Percentiles rank a stretch among this genome's conserved stretches.
phyloP scores from a whole-genome alignment of 805 yeast species.

The Starmerella floricola region DNA sequence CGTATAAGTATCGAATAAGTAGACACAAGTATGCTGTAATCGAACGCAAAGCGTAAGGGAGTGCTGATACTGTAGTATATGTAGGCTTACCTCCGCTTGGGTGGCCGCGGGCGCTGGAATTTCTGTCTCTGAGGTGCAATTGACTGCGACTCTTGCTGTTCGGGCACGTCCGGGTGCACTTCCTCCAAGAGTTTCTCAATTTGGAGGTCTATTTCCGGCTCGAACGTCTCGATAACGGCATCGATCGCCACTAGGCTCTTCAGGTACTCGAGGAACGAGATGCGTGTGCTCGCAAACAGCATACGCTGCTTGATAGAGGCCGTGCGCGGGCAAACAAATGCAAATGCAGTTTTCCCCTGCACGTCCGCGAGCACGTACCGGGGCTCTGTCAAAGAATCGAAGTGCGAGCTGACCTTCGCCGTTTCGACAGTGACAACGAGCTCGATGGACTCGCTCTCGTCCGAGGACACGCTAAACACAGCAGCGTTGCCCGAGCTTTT shows the following conservation, averaged over 20 bases:
- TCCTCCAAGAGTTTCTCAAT: constrained; percentile 2
- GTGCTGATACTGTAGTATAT: too few species aligned
- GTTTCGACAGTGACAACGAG: constrained; percentile 27
- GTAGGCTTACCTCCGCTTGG: constrained; percentile 9
- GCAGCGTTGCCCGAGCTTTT: constrained; percentile 14
- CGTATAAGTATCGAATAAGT: too few species aligned
- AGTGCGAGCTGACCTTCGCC: constrained; percentile 25
- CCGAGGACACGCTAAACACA: constrained; percentile 37
- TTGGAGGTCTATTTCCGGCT: constrained; percentile 15
- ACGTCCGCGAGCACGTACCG: constrained; percentile 37
- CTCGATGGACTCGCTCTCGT: constrained; percentile 39
- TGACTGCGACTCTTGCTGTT: not conserved
- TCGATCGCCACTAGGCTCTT: constrained; percentile 10
- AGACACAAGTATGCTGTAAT: not conserved
- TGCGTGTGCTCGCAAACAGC: constrained; percentile 74
- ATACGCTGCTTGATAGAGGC: constrained; percentile 82
- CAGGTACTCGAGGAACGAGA: constrained; percentile 25
- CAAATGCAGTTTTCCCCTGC: constrained; percentile 38
- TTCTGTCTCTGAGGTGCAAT: constrained; percentile 9
- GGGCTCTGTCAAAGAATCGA: constrained; percentile 35
- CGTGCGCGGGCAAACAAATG: constrained; percentile 82
- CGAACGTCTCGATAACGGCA: constrained; percentile 16
- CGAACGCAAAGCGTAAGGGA: too few species aligned
- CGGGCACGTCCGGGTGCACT: not conserved
- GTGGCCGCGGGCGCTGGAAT: constrained; percentile 21